These are phyloP conservation scores for Cyberlindnera xylosilytica DNA, from an alignment of 805 yeast genomes.

Conservation along the genomic window DNA sequence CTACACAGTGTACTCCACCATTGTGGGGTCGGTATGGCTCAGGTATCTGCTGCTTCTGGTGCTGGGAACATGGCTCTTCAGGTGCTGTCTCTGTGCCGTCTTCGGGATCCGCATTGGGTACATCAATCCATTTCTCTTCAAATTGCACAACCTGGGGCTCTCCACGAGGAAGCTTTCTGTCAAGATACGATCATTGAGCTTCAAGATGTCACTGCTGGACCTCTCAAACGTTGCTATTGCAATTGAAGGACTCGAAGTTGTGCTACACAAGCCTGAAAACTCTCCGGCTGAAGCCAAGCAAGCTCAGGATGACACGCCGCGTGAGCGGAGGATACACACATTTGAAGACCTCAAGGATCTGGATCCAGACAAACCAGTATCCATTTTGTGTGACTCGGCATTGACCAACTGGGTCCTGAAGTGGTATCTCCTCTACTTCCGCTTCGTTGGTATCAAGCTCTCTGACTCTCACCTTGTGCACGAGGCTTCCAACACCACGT, in stretches of 20 bases:
- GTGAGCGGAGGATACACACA: constrained; percentile 2
- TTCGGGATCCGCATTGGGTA: constrained; percentile 29
- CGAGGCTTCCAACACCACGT: constrained; percentile 12
- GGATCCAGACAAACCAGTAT: constrained; percentile 17
- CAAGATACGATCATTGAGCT: constrained; percentile 14
- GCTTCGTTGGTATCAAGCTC: constrained; percentile 24
- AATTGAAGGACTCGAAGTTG: constrained; percentile 21
- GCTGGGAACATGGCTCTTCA: constrained; percentile 5
- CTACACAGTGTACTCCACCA: not conserved
- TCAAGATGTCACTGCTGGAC: constrained; percentile 15
- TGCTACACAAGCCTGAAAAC: constrained; percentile 8
- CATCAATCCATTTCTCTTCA: constrained; percentile 28
- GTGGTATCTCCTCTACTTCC: constrained; percentile 22
- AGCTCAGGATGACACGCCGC: no score
- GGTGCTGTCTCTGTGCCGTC: constrained; percentile 9
- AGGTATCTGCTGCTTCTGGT: not conserved
- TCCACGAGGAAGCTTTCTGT: constrained; percentile 9
- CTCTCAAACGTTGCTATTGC: constrained; percentile 18
- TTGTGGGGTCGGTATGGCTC: constrained; percentile 3
- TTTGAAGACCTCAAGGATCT: constrained; percentile 10
- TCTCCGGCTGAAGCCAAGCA: no score
- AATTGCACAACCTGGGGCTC: constrained; percentile 17
- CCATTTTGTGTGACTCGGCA: constrained; percentile 14
- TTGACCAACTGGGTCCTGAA: constrained; percentile 9
- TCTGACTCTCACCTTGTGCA: constrained; percentile 12